These are phyloP conservation scores for Calocybe gambosa DNA, from an alignment of 1,284 basidiomycete species.

Conservation along the genomic window DNA sequence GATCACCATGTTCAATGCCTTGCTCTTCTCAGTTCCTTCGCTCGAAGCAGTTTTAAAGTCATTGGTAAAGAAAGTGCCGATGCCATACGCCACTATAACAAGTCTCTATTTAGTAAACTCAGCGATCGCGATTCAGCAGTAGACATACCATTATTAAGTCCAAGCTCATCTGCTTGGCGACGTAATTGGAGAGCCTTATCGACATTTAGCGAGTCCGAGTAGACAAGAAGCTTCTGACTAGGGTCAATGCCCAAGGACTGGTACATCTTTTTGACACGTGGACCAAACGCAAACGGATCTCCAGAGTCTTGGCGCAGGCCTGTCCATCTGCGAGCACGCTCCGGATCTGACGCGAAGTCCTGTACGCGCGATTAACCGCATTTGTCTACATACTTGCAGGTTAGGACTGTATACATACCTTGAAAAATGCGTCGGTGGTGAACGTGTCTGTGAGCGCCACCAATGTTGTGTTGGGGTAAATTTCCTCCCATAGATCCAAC, in stretches of 20 bases:
- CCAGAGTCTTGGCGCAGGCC: slow-evolving; percentile 92
- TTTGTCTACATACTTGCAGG: not conserved
- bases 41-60: slow-evolving; percentile 66
- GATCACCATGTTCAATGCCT: slow-evolving; percentile 89
- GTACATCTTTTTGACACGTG: slow-evolving; percentile 67
- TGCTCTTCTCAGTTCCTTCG: slow-evolving; percentile 56
- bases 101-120: slow-evolving; percentile 3
- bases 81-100: slow-evolving; percentile 69
- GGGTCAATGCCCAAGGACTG: slow-evolving; percentile 59
- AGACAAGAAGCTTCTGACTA: slow-evolving; percentile 69
- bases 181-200: slow-evolving; percentile 69
- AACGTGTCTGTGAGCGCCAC: slow-evolving; percentile 93
- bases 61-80: slow-evolving; percentile 89
- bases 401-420: slow-evolving; percentile 31
- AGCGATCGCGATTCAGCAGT: not conserved
- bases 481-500: slow-evolving; percentile 79
- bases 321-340: slow-evolving; percentile 64
- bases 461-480: slow-evolving; percentile 57
- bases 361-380: slow-evolving; percentile 18
- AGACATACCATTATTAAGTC: slow-evolving; percentile 56
- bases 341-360: slow-evolving; percentile 60
- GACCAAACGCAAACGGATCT: slow-evolving; percentile 75
- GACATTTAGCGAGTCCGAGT: slow-evolving; percentile 74
- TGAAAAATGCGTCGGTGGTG: slow-evolving; percentile 79
- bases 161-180: slow-evolving; percentile 66